phyloP scores from a whole-genome alignment of 257 asterid species.

The Petunia axillaris region DNA sequence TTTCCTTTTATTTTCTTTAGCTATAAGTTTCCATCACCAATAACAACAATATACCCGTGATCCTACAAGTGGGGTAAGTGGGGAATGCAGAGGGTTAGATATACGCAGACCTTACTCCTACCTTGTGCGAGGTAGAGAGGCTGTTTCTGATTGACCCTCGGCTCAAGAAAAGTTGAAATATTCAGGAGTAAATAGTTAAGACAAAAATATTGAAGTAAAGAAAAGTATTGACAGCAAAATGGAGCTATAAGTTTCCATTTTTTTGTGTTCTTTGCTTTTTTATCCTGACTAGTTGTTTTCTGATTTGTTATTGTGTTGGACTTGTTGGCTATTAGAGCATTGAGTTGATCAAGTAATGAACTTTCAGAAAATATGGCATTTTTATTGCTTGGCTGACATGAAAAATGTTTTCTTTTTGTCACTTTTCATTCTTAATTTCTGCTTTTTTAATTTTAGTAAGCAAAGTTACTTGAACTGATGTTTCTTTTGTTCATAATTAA shows the following conservation, averaged over 20 bases:
- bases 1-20: not conserved
- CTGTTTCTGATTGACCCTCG: no score
- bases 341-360: constrained; percentile 13
- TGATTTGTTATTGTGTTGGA: not conserved
- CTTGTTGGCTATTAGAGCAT: not conserved
- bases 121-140: no score
- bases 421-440: not conserved
- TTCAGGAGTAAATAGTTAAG: no score
- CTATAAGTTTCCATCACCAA: not conserved
- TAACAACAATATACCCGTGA: no score
- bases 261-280: not conserved
- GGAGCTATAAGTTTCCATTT: not conserved
- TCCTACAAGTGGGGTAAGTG: no score
- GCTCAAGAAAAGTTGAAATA: no score
- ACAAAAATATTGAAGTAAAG: no score
- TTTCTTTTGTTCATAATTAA: not conserved
- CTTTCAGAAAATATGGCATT: not conserved
- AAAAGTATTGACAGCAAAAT: no score
- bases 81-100: no score
- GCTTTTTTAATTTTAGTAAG: not conserved
- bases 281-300: not conserved
- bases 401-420: not conserved
- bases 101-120: no score
- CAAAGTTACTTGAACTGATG: not conserved
- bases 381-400: constrained; percentile 13